Evolutionary conservation across 345 rosid species (phyloP), one percentile per base, ranked within the genome.

Genomic region (Mallotus nudiflorus): DNA sequence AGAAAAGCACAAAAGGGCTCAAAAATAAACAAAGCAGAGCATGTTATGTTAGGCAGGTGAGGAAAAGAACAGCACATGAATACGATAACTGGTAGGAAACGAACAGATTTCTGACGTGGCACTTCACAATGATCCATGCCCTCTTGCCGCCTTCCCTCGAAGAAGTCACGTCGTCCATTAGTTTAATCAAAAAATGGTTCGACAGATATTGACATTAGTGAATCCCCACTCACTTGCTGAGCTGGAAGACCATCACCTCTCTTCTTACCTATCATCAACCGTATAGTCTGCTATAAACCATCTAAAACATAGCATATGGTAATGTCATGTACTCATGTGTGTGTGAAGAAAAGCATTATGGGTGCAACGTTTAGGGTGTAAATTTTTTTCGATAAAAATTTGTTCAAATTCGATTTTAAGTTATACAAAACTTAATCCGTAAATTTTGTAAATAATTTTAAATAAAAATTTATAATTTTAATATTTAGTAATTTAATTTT

Each of bases 51-150:
- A 51, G 55, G 55, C 55, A n/a, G 55, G 8, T 6, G 7, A 0
- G 24, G 28, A 22, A 22, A 52, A 22, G 28, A 52, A 2, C 5
- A 5, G 0, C 1, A 48, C 75, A 66, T 69, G 5, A 42, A 18
- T 9, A 8, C 48, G 3, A 31, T 60, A 75, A 52, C 77, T 39
- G 53, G 22, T 1, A 54, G 65, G 63, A 71, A 74, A 79, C 14
- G 57, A 25, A 24, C 56, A 6, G 70, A 77, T 65, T n/a, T 61
- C 71, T 60, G 81, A 74, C 73, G 81, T 79, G 79, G 70, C 73
- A 29, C 19, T 31, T 65, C 62, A 24, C 8, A 27, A 1, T 40
- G 54, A 51, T 53, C 44, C 53, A 50, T 46, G 48, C 11, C 65
- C 28, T 53, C n/a, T 29, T 40, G 54, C 48, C 55, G 35, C 37